A percentile compares a stretch with the other conserved stretches of the same genome.
Conservation (phyloP, 768 basidiomycete genomes). For the Thelephora ganbajun region DNA sequence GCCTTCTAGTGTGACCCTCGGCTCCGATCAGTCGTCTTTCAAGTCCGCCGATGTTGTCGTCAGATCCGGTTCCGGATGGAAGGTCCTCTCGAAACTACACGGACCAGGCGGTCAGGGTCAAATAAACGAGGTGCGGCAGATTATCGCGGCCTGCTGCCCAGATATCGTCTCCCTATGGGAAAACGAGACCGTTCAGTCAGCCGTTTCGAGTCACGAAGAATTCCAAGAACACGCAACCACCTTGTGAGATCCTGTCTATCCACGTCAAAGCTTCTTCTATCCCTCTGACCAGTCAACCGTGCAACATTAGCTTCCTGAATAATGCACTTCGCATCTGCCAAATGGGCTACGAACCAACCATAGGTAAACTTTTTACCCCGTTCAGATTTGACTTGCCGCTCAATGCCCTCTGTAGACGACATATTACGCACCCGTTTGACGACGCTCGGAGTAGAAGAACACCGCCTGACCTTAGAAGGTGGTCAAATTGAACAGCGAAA, state of each 20-base stretch:
- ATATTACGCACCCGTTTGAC: constrained; percentile 50
- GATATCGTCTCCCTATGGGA: constrained; percentile 45
- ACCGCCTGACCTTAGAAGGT: constrained; percentile 36
- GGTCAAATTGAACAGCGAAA: constrained; percentile 18
- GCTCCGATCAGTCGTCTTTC: constrained; percentile 11
- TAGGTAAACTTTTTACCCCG: constrained; percentile 22
- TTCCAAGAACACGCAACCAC: constrained; percentile 18
- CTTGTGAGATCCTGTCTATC: constrained; percentile 41
- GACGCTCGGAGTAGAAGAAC: constrained; percentile 53
- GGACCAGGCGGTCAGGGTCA: constrained; percentile 18
- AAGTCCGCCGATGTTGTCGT: constrained; percentile 32
- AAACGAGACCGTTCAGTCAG: constrained; percentile 27
- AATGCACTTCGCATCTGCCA: constrained; percentile 36
- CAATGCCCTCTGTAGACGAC: constrained; percentile 27
- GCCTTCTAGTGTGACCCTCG: constrained; percentile 6
- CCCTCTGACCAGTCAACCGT: not conserved
- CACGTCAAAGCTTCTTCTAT: constrained; percentile 31
- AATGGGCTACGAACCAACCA: constrained; percentile 35
- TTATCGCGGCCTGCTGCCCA: constrained; percentile 36
- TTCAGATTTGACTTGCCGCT: not conserved
- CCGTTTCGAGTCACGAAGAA: constrained; percentile 20
- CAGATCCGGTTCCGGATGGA: constrained; percentile 35
- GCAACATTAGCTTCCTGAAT: constrained; percentile 36
- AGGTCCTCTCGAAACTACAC: constrained; percentile 25
- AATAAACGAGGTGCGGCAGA: constrained; percentile 26